Percentiles rank a stretch among this genome's conserved stretches.
phyloP scores from a whole-genome alignment of 495 filamentous ascomycete species.

The Polyplosphaeria fusca region DNA sequence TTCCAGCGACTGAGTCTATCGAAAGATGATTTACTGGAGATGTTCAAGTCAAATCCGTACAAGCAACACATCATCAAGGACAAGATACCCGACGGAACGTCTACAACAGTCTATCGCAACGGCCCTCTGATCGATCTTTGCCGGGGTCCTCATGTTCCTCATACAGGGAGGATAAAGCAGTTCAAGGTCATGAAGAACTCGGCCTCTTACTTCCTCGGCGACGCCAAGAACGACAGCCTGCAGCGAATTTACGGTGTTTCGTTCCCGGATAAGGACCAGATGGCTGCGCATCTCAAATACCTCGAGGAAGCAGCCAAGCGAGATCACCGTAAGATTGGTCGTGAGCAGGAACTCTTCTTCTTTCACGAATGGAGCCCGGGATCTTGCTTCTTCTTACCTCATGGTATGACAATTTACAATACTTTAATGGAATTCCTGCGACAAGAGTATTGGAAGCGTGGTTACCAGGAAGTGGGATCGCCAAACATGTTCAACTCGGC shows the following conservation, averaged over 20 bases:
- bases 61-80: conserved; percentile 95
- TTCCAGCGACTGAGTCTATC: conserved; percentile 87
- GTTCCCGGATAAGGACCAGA: conserved; percentile 93
- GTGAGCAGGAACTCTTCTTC: conserved; percentile 95
- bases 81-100: conserved; percentile 81
- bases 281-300: conserved; percentile 86
- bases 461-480: conserved; percentile 90
- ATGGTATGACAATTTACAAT: conserved; percentile 90
- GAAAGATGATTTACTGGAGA: conserved; percentile 86
- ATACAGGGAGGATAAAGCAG: conserved; percentile 86
- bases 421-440: conserved; percentile 74
- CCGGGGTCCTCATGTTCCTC: conserved; percentile 79
- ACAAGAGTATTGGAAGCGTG: conserved; percentile 86
- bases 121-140: conserved; percentile 79
- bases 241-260: conserved; percentile 95
- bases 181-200: conserved; percentile 97
- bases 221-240: conserved; percentile 85
- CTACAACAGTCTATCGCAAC: conserved; percentile 88
- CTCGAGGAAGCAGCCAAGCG: conserved; percentile 94
- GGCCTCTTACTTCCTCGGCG: conserved; percentile 93
- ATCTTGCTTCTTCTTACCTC: conserved; percentile 89
- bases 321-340: conserved; percentile 85
- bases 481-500: conserved; percentile 93
- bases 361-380: conserved; percentile 90
- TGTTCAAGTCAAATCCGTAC: conserved; percentile 95